Percentiles rank a stretch among this genome's conserved stretches.
These are phyloP conservation scores for Bonia amplexicaulis DNA, from an alignment of 176 grass and related monocot species.

Conservation along the genomic window DNA sequence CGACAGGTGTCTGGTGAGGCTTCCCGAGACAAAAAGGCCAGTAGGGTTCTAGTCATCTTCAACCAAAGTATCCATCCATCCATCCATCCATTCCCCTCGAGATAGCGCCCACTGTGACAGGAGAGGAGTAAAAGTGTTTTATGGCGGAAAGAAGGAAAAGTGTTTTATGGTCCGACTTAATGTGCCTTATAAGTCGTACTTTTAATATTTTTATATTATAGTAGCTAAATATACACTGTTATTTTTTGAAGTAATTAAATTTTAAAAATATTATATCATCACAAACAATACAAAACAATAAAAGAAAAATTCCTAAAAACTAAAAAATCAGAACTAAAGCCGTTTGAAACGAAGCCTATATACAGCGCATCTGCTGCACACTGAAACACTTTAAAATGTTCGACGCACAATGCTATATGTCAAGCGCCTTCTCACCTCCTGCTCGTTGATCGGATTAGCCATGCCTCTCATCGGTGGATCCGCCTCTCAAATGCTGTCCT, in stretches of 20 bases:
- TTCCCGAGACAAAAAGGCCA: constrained; percentile 40
- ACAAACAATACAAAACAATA: no score
- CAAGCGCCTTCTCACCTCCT: constrained; percentile 9
- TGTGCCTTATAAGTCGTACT: no score
- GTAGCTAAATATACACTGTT: no score
- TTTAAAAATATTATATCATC: no score
- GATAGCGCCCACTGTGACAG: constrained; percentile 18
- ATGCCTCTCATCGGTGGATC: constrained; percentile 26
- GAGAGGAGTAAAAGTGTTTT: constrained; percentile 14
- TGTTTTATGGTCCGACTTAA: no score
- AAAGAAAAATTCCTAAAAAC: no score
- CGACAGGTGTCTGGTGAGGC: constrained; percentile 8
- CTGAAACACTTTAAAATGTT: background rate
- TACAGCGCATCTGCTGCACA: background rate
- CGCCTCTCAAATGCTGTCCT: background rate
- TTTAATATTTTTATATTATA: no score
- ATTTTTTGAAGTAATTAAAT: no score
- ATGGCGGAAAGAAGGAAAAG: constrained; percentile 14
- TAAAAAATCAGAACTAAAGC: no score
- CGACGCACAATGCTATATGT: constrained; percentile 2
- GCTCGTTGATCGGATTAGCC: constrained; percentile 3
- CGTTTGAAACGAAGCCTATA: no score
- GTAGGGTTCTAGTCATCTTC: constrained; percentile 43
- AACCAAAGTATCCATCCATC: constrained; percentile 19
- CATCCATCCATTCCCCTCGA: background rate